A percentile compares a stretch with the other conserved stretches of the same genome.
These are phyloP conservation scores for Cyberlindnera amylophila DNA, from an alignment of 805 yeast genomes.

Conservation along the genomic window DNA sequence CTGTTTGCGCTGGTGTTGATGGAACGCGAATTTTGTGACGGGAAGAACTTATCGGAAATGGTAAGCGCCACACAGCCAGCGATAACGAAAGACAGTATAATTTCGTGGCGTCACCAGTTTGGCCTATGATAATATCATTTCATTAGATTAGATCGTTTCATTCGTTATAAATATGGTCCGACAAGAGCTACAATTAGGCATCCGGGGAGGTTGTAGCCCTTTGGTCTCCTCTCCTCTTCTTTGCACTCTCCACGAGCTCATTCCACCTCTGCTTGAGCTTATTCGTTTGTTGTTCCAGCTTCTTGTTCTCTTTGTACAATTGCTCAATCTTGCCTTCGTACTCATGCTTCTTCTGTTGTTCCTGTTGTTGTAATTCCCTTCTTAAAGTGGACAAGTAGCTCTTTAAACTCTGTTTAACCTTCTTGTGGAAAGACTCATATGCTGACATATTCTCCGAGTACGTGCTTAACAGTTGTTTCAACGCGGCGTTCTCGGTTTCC, in stretches of 20 bases:
- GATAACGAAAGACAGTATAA: background rate
- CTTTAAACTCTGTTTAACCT: slow-evolving; percentile 25
- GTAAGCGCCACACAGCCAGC: no score
- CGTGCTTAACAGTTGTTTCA: slow-evolving; percentile 20
- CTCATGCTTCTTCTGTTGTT: slow-evolving; percentile 32
- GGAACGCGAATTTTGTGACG: no score
- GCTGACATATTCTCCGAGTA: slow-evolving; percentile 23
- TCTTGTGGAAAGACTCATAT: slow-evolving; percentile 24
- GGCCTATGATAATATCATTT: no score
- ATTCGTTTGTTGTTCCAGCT: slow-evolving; percentile 46
- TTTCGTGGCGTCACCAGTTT: background rate
- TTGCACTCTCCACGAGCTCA: slow-evolving; percentile 59
- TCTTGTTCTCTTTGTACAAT: slow-evolving; percentile 37
- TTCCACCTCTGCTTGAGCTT: slow-evolving; percentile 63
- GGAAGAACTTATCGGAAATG: no score
- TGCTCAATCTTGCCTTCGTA: slow-evolving; percentile 35
- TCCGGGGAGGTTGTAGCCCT: background rate
- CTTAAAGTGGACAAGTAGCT: slow-evolving; percentile 30
- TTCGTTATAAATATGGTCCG: no score
- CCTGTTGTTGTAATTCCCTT: slow-evolving; percentile 37
- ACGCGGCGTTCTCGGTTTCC: slow-evolving; percentile 28
- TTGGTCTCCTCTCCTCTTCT: slow-evolving; percentile 36
- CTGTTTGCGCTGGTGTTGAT: no score
- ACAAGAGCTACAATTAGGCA: no score
- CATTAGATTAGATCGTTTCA: no score